Percentiles rank a stretch among this genome's conserved stretches.
phyloP scores from a whole-genome alignment of 2,329 filamentous ascomycete species.

The Colletotrichum gloeosporioides region DNA sequence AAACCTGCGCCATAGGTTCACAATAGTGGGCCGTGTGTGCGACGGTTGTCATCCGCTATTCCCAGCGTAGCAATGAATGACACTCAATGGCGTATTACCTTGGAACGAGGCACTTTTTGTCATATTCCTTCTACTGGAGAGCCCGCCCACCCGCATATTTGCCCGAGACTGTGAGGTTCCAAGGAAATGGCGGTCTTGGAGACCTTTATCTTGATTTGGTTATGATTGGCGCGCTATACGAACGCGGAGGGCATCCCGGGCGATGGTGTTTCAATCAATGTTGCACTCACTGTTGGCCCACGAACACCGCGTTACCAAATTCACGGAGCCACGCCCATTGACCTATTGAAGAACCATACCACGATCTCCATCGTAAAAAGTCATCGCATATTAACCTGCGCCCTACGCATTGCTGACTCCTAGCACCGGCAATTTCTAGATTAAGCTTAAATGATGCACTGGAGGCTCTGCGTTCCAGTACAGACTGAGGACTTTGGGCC shows the following conservation, averaged over 20 bases:
- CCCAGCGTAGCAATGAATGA: not conserved
- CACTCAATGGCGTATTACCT: not conserved
- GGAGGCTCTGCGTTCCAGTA: not conserved
- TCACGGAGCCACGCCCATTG: not conserved
- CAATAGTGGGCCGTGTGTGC: not conserved
- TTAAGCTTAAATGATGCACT: not conserved
- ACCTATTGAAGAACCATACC: not conserved
- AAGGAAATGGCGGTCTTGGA: not conserved
- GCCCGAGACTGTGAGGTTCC: not conserved
- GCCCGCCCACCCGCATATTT: not conserved
- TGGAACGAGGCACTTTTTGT: not conserved
- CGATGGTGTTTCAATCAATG: not conserved
- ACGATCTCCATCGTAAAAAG: not conserved
- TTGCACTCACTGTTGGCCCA: not conserved
- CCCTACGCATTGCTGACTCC: not conserved
- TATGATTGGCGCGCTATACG: not conserved
- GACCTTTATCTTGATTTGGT: not conserved
- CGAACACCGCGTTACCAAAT: not conserved
- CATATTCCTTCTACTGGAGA: not conserved
- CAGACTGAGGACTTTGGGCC: not conserved
- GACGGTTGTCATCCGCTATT: not conserved
- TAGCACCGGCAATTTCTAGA: not conserved
- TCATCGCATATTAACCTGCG: not conserved
- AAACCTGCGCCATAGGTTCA: not conserved
- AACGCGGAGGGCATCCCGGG: not conserved